These are phyloP conservation scores for Stachybotrys chartarum DNA, from an alignment of 2,329 filamentous ascomycete genomes.

Conservation along the genomic window DNA sequence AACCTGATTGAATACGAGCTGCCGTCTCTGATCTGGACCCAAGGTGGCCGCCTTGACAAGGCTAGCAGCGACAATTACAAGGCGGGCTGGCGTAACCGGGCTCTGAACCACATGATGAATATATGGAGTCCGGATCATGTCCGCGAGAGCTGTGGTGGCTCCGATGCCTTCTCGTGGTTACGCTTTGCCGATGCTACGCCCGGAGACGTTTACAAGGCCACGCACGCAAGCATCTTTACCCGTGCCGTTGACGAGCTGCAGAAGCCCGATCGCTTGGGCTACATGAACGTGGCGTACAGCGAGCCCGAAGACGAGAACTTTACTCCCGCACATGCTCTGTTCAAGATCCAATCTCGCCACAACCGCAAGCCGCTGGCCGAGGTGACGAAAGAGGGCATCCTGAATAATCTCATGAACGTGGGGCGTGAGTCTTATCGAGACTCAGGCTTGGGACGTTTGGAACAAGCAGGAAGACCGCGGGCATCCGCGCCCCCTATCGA, in stretches of 20 bases:
- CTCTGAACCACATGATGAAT: slow-evolving; percentile 76
- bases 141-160: slow-evolving; percentile 50
- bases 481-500: slow-evolving; percentile 83
- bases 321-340: slow-evolving; percentile 67
- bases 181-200: slow-evolving; percentile 76
- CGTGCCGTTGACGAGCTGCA: slow-evolving; percentile 58
- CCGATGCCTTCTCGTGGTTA: slow-evolving; percentile 78
- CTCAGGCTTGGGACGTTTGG: slow-evolving; percentile 69
- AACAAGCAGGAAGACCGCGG: slow-evolving; percentile 71
- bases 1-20: slow-evolving; percentile 80
- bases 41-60: slow-evolving; percentile 68
- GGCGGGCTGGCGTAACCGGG: slow-evolving; percentile 75
- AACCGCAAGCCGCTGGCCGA: slow-evolving; percentile 61
- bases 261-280: slow-evolving; percentile 53
- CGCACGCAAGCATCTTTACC: slow-evolving; percentile 64
- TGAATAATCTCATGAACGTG: slow-evolving; percentile 74
- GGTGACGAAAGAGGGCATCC: slow-evolving; percentile 62
- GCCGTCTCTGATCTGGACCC: slow-evolving; percentile 75
- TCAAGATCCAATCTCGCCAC: slow-evolving; percentile 69
- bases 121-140: slow-evolving; percentile 82
- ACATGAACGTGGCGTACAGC: slow-evolving; percentile 64
- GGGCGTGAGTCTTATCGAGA: slow-evolving; percentile 57
- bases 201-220: slow-evolving; percentile 62
- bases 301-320: slow-evolving; percentile 55
- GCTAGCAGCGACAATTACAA: slow-evolving; percentile 64